Percentiles rank a stretch among this genome's conserved stretches.
phyloP scores from a whole-genome alignment of 805 yeast species.

The Kazachstania viticola region DNA sequence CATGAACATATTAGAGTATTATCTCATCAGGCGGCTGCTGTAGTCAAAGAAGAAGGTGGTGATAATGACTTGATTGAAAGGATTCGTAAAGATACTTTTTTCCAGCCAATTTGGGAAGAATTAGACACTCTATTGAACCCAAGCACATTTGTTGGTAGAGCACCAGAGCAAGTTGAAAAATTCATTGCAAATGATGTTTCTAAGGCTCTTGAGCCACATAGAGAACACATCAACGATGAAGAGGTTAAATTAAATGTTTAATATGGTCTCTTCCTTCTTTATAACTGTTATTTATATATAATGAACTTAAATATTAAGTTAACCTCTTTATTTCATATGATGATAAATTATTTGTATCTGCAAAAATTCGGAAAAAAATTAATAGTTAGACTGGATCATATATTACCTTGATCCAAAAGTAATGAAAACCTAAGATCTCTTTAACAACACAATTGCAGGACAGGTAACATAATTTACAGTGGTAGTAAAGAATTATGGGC shows the following conservation, averaged over 20 bases:
- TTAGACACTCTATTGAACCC: conserved; percentile 80
- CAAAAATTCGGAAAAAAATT: too few species aligned
- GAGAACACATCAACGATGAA: conserved; percentile 46
- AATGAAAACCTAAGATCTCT: too few species aligned
- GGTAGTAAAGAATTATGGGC: too few species aligned
- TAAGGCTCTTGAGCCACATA: conserved; percentile 63
- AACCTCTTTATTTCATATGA: too few species aligned
- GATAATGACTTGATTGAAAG: conserved; percentile 94
- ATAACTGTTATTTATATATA: background rate
- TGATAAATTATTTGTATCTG: too few species aligned
- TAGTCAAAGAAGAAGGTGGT: conserved; percentile 96
- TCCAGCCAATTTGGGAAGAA: conserved; percentile 79
- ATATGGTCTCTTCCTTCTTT: background rate
- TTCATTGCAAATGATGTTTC: conserved; percentile 78
- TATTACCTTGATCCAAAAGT: too few species aligned
- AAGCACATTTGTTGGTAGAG: conserved; percentile 92
- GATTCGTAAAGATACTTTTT: conserved; percentile 63
- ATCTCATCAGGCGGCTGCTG: conserved; percentile 94
- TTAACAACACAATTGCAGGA: conserved; percentile 6
- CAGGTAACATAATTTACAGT: too few species aligned
- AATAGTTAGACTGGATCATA: too few species aligned
- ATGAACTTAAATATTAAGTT: too few species aligned
- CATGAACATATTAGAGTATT: conserved; percentile 95
- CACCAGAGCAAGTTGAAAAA: conserved; percentile 94
- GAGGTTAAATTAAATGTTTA: conserved; percentile 74